phyloP scores from a whole-genome alignment of 768 basidiomycete genomes.

The Amanita brunnescens region DNA sequence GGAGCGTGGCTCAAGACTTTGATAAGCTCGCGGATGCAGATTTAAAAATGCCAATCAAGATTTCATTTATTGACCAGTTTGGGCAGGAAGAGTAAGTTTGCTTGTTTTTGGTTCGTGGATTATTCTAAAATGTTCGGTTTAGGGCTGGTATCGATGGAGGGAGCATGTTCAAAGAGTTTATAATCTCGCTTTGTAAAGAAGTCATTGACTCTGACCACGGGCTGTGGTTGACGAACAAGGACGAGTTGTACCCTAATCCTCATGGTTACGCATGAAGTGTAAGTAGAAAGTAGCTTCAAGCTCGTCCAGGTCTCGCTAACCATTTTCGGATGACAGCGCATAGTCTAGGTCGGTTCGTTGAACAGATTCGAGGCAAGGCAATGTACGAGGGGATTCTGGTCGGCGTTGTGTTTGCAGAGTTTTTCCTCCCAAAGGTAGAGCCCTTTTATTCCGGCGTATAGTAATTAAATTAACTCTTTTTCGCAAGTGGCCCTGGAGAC shows the following conservation, averaged over 20 bases:
- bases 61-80: slow-evolving; percentile 86
- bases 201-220: slow-evolving; percentile 94
- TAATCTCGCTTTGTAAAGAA: slow-evolving; percentile 87
- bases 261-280: slow-evolving; percentile 85
- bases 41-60: slow-evolving; percentile 76
- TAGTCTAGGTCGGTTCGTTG: slow-evolving; percentile 80
- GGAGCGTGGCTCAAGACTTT: slow-evolving; percentile 82
- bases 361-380: slow-evolving; percentile 90
- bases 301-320: no score
- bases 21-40: slow-evolving; percentile 69
- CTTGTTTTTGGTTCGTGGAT: neutral
- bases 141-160: slow-evolving; percentile 96
- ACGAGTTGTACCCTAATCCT: slow-evolving; percentile 93
- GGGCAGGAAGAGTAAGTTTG: slow-evolving; percentile 70
- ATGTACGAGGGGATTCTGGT: slow-evolving; percentile 94
- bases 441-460: no score
- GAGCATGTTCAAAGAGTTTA: slow-evolving; percentile 96
- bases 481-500: slow-evolving; percentile 87
- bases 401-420: slow-evolving; percentile 90
- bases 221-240: slow-evolving; percentile 86
- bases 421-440: slow-evolving; percentile 89
- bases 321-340: slow-evolving; percentile 43
- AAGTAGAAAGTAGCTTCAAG: slow-evolving; percentile 18
- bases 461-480: no score
- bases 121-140: neutral